Percentiles rank a stretch among this genome's conserved stretches.
Conservation (phyloP, 2,329 filamentous ascomycete genomes). For the Knufia fluminis region DNA sequence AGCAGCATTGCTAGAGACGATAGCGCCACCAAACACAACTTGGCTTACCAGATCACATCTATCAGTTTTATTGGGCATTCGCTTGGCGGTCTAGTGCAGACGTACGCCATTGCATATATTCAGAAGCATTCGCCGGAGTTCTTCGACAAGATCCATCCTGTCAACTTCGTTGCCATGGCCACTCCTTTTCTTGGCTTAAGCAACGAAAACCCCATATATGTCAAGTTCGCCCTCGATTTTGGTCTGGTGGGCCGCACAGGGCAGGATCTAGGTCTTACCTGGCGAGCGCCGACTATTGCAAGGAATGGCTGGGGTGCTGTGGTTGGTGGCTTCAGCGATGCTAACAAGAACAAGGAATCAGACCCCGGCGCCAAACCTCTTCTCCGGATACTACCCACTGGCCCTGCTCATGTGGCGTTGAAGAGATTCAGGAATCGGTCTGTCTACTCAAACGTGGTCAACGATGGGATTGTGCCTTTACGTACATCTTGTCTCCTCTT, state of each 20-base stretch:
- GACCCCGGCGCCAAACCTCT: slow-evolving; percentile 71
- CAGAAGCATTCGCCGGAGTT: slow-evolving; percentile 73
- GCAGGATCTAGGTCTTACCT: slow-evolving; percentile 87
- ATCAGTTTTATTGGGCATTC: slow-evolving; percentile 86
- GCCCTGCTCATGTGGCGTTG: slow-evolving; percentile 76
- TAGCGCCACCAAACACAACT: slow-evolving; percentile 32
- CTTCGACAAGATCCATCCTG: slow-evolving; percentile 68
- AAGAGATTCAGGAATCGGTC: slow-evolving; percentile 66
- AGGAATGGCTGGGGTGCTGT: slow-evolving; percentile 67
- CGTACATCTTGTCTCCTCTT: slow-evolving; percentile 95
- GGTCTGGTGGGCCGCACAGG: slow-evolving; percentile 92
- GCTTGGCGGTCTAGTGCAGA: slow-evolving; percentile 73
- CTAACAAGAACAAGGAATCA: slow-evolving; percentile 56
- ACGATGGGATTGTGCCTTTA: slow-evolving; percentile 86
- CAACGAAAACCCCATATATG: slow-evolving; percentile 95
- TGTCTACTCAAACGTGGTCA: slow-evolving; percentile 77
- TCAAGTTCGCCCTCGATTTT: slow-evolving; percentile 94
- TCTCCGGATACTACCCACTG: slow-evolving; percentile 66
- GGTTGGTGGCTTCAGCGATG: slow-evolving; percentile 54
- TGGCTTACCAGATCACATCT: slow-evolving; percentile 62
- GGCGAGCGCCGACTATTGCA: slow-evolving; percentile 63
- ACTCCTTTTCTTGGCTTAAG: slow-evolving; percentile 76
- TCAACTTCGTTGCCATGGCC: slow-evolving; percentile 92
- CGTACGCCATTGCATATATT: slow-evolving; percentile 80
- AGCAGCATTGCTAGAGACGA: slow-evolving; percentile 48